A percentile compares a stretch with the other conserved stretches of the same genome.
Evolutionary conservation across 345 rosid genomes (phyloP).

Genomic region (Zanthoxylum bungeanum): DNA sequence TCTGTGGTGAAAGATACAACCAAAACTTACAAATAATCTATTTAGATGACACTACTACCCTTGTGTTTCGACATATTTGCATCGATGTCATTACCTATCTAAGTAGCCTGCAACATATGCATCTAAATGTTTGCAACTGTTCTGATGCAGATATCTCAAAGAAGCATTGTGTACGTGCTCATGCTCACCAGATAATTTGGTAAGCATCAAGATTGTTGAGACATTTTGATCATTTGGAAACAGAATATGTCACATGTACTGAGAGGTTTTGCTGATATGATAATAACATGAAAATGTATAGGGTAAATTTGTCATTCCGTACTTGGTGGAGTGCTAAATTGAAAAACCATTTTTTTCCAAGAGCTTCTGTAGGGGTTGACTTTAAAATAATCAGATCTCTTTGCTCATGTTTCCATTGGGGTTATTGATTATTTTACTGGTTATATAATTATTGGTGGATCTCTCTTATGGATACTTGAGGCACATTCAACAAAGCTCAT

Average conservation of each 20-base stretch:
- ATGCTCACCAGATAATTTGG: not conserved
- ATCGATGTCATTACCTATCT: not conserved
- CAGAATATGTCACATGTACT: not conserved
- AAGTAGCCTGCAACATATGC: not conserved
- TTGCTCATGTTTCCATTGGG: not conserved
- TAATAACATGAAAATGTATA: not conserved
- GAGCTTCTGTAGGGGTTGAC: constrained; percentile 19
- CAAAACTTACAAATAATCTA: constrained; percentile 10
- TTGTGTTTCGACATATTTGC: not conserved
- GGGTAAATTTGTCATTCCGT: constrained; percentile 19
- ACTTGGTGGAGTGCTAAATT: constrained; percentile 1
- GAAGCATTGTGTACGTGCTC: no score
- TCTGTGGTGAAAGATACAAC: constrained; percentile 10
- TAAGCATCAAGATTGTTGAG: not conserved
- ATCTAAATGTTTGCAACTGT: not conserved
- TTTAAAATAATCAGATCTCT: constrained; percentile 5
- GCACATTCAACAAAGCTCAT: constrained; percentile 1
- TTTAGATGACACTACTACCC: constrained; percentile 15
- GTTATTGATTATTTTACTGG: not conserved
- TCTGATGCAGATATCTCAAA: not conserved
- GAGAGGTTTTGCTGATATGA: not conserved
- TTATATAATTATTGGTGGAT: not conserved
- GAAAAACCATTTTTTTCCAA: constrained; percentile 2
- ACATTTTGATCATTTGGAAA: not conserved
- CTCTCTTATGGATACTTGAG: not conserved